Percentiles rank a stretch among this genome's conserved stretches.
Conservation (phyloP, 768 basidiomycete genomes). For the Pleurotus pulmonarius region DNA sequence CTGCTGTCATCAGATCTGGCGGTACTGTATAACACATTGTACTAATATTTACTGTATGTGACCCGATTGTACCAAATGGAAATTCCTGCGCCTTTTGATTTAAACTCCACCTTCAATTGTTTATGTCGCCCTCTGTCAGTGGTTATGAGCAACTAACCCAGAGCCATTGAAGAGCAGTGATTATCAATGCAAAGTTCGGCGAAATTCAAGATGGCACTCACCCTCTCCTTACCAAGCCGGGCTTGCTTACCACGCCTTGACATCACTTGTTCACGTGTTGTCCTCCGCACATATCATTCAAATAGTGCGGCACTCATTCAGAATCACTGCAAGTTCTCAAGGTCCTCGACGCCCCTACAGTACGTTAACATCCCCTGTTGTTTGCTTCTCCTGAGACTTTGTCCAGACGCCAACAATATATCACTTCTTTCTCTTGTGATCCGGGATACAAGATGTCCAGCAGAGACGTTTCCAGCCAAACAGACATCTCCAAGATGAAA, state of each 20-base stretch:
- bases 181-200: too few species aligned
- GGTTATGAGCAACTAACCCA: too few species aligned
- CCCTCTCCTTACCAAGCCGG: constrained; percentile 1
- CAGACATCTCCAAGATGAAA: constrained; percentile 51
- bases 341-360: neutral
- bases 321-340: neutral
- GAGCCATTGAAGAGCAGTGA: too few species aligned
- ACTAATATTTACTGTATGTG: too few species aligned
- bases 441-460: neutral
- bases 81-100: too few species aligned
- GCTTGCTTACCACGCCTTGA: constrained; percentile 1
- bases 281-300: neutral
- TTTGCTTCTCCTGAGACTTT: neutral
- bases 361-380: neutral
- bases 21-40: too few species aligned
- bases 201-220: neutral
- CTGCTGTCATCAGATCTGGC: too few species aligned
- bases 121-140: too few species aligned
- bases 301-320: neutral
- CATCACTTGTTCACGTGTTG: constrained; percentile 2
- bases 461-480: constrained; percentile 29
- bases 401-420: neutral
- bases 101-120: too few species aligned
- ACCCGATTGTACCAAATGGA: too few species aligned
- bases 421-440: neutral